These are phyloP conservation scores for Bryoerythrophyllum caledonicum DNA, from an alignment of 225 moss, liverwort and hornwort species.

Conservation along the genomic window DNA sequence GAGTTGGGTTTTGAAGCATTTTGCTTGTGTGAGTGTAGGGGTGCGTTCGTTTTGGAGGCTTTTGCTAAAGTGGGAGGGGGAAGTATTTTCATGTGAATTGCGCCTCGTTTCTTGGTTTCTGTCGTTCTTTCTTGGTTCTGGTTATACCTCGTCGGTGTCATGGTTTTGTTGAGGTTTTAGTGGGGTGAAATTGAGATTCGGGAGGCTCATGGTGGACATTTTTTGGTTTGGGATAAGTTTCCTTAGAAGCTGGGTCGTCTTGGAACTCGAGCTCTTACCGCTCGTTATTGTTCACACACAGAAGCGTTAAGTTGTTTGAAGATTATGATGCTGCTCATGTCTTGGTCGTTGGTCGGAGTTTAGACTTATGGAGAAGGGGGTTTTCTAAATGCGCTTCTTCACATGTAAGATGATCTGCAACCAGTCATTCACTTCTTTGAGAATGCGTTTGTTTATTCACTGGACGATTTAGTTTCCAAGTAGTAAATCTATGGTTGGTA, in stretches of 20 bases:
- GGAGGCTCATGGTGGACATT: neutral
- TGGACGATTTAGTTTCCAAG: too few relatives aligned
- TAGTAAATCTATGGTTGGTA: neutral
- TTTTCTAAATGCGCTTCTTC: conserved; percentile 41
- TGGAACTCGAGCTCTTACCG: neutral
- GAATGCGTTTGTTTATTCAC: too few relatives aligned
- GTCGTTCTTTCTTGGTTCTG: neutral
- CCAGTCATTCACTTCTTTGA: neutral
- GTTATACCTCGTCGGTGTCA: neutral
- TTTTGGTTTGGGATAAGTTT: neutral
- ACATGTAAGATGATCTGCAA: conserved; percentile 38
- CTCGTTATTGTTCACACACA: neutral
- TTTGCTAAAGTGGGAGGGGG: neutral
- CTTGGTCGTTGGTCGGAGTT: conserved; percentile 7
- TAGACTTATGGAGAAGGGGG: conserved; percentile 81
- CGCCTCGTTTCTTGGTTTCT: neutral
- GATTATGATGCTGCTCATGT: neutral
- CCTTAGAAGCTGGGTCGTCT: neutral
- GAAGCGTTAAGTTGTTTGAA: neutral
- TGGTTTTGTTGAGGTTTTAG: neutral
- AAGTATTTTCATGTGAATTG: neutral
- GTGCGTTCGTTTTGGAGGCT: neutral
- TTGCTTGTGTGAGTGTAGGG: neutral
- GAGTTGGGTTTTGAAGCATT: neutral
- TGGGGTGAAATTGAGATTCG: neutral